Conservation (phyloP, 345 rosid species). For the Populus nigra region DNA sequence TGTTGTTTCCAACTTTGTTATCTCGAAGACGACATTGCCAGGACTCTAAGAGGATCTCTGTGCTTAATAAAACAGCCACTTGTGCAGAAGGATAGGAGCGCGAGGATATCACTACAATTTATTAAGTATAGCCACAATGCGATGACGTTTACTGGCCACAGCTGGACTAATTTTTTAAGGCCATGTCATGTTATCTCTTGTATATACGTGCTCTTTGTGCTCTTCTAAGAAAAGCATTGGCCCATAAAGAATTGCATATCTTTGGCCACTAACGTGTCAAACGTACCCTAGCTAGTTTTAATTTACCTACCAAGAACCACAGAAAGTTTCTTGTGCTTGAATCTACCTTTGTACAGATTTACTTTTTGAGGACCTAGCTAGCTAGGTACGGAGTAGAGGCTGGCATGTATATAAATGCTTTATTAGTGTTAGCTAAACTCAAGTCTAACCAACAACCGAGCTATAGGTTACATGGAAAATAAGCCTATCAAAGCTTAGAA, state of each 20-base stretch:
- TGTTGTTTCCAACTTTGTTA: background rate
- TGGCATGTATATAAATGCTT: background rate
- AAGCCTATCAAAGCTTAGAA: background rate
- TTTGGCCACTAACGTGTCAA: background rate
- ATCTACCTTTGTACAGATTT: background rate
- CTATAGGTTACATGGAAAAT: background rate
- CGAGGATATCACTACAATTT: background rate
- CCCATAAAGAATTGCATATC: background rate
- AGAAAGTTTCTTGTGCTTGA: background rate
- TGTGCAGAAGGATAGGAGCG: background rate
- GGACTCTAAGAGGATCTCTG: background rate
- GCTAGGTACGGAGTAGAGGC: background rate
- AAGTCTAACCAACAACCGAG: background rate
- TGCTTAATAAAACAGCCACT: background rate
- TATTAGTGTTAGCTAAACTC: background rate
- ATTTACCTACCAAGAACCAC: background rate
- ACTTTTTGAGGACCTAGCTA: background rate
- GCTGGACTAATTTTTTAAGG: too few species aligned
- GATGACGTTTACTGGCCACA: background rate
- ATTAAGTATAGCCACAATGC: background rate
- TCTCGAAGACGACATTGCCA: background rate
- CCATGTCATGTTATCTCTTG: background rate
- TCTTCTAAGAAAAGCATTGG: background rate
- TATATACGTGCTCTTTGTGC: background rate
- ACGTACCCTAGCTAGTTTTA: background rate